Evolutionary conservation across 352 stramenopile species (phyloP), one percentile per base, ranked within the genome.

Genomic region (Albugo laibachii): DNA sequence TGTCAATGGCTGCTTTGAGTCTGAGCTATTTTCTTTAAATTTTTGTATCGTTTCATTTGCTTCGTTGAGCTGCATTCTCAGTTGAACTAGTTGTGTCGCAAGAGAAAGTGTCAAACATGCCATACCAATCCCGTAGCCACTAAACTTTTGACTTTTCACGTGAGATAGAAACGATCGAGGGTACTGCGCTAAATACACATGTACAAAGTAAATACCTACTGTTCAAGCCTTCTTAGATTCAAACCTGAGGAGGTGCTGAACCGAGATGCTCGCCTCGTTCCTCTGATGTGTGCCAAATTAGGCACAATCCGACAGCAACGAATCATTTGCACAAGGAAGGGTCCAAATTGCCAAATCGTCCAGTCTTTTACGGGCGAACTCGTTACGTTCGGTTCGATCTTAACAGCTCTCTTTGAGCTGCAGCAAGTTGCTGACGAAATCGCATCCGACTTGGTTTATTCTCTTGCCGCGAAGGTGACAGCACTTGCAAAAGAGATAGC

Each of bases 121-220:
- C 12, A 89, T 55, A 36, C 77, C 74, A 43, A 89, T 81, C 62
- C 86, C 86, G 55, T 87, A 89, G 55, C 83, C 66, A 45, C 85
- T 89, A 42, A 86, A 61, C 54, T 84, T 84, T 55, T 89, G 69
- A 16, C 61, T 83, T 53, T 62, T 62, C 46, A 86, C 48, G 52
- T 89, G 71, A 38, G 69, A 78, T 44, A 86, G 49, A 57, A 89
- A 89, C 41, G 73, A 86, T 51, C 61, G 83, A 27, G 77, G 77
- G 61, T 89, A 89, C 49, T 77, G 72, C 81, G 42, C 35, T 31
- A 4, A 11, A 11, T 10, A 21, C 15, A 24, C 10, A 48, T 10
- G 8, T 42, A 35, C 6, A 18, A 8, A 48, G 8, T 6, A 20
- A 48, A 18, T n/a, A 35, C 41, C n/a, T 16, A 24, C 14, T 20